phyloP scores from a whole-genome alignment of 2,329 filamentous ascomycete species.

The Aschersonia sp. region DNA sequence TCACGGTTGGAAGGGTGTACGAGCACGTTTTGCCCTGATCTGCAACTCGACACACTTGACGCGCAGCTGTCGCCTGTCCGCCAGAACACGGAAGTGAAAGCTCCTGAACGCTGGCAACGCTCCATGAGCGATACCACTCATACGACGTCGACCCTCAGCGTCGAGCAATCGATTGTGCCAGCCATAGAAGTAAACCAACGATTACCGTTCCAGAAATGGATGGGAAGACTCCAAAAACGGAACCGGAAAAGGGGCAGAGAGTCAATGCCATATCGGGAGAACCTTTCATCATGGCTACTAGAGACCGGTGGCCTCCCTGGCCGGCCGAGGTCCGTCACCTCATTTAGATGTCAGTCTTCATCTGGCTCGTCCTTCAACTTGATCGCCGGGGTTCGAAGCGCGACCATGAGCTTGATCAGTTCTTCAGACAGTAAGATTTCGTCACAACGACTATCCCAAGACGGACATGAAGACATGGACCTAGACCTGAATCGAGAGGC shows the following conservation, averaged over 20 bases:
- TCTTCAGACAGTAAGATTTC: slow-evolving; percentile 37
- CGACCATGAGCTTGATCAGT: slow-evolving; percentile 61
- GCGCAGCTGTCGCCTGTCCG: too few relatives aligned
- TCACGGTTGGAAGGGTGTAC: neutral
- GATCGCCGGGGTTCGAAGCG: slow-evolving; percentile 67
- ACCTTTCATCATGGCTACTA: slow-evolving; percentile 1
- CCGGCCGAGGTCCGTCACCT: neutral
- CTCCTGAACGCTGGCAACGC: too few relatives aligned
- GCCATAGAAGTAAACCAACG: neutral
- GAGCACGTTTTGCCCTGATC: neutral
- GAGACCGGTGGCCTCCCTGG: neutral
- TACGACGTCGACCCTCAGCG: too few relatives aligned
- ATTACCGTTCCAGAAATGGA: slow-evolving; percentile 56
- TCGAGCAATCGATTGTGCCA: too few relatives aligned
- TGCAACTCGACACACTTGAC: neutral
- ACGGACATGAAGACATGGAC: slow-evolving; percentile 47
- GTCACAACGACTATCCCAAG: slow-evolving; percentile 40
- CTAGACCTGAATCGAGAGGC: slow-evolving; percentile 45
- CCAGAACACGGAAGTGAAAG: too few relatives aligned
- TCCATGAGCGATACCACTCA: too few relatives aligned
- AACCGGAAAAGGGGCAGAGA: slow-evolving; percentile 22
- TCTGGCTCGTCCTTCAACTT: slow-evolving; percentile 67
- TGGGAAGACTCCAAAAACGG: slow-evolving; percentile 51
- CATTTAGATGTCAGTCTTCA: slow-evolving; percentile 17
- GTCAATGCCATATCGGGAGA: slow-evolving; percentile 2